These are phyloP conservation scores for Myxozyma lipomycoides DNA, from an alignment of 805 yeast genomes.

Conservation along the genomic window DNA sequence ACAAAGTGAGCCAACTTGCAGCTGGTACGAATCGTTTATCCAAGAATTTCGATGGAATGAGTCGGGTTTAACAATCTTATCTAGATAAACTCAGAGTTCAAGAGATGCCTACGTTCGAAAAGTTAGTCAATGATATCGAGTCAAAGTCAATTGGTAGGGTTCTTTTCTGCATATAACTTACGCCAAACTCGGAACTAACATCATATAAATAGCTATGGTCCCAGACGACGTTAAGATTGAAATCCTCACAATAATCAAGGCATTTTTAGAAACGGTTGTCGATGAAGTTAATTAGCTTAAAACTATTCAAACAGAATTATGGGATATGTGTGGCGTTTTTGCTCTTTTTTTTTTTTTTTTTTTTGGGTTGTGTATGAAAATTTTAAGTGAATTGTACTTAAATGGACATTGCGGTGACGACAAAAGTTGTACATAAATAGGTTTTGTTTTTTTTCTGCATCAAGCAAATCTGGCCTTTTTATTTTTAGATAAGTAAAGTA, in stretches of 20 bases:
- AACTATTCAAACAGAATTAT: too few relatives aligned
- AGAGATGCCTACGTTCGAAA: conserved; percentile 50
- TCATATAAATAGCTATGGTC: conserved; percentile 45
- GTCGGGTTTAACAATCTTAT: neutral
- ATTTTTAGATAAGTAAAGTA: too few relatives aligned
- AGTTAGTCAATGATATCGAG: conserved; percentile 50
- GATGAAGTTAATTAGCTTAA: conserved; percentile 1
- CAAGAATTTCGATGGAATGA: neutral
- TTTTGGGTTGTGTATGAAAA: too few relatives aligned
- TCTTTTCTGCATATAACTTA: neutral
- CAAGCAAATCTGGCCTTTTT: neutral
- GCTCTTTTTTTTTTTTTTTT: neutral
- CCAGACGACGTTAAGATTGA: conserved; percentile 62
- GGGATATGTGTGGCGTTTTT: neutral
- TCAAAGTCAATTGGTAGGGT: conserved; percentile 59
- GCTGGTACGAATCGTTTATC: conserved; percentile 33
- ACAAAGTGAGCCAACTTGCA: conserved; percentile 62
- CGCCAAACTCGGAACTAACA: neutral
- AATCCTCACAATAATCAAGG: conserved; percentile 52
- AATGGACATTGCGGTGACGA: too few relatives aligned
- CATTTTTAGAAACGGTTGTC: conserved; percentile 30
- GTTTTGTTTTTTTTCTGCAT: neutral
- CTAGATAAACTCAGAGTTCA: conserved; percentile 42
- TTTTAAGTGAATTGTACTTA: too few relatives aligned
- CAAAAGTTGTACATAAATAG: too few relatives aligned